These are phyloP conservation scores for Arxiozyma slooffiae DNA, from an alignment of 1,139 yeast species.

Conservation along the genomic window DNA sequence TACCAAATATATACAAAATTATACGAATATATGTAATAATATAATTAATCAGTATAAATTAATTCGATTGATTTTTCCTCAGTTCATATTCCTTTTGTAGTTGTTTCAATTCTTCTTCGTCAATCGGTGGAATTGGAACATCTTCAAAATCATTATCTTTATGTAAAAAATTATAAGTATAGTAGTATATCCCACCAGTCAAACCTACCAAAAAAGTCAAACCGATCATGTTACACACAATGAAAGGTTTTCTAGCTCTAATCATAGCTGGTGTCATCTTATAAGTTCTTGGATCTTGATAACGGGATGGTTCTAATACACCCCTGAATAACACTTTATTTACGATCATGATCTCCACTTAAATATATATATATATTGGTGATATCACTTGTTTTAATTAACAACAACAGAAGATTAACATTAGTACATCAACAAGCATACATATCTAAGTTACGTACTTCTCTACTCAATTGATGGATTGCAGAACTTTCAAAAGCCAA, in stretches of 20 bases:
- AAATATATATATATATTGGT: background rate
- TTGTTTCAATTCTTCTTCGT: slow-evolving; percentile 63
- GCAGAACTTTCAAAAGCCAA: no score
- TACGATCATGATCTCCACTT: background rate
- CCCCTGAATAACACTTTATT: background rate
- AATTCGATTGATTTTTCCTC: slow-evolving; percentile 27
- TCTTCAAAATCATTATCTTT: slow-evolving; percentile 73
- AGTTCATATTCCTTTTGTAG: slow-evolving; percentile 53
- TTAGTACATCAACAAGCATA: no score
- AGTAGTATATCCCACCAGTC: slow-evolving; percentile 60
- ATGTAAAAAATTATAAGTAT: slow-evolving; percentile 62
- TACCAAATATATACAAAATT: no score
- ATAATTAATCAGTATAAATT: background rate
- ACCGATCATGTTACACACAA: slow-evolving; percentile 61
- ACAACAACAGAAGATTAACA: no score
- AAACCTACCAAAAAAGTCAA: slow-evolving; percentile 50
- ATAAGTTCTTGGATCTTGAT: slow-evolving; percentile 68
- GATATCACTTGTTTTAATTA: no score
- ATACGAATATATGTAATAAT: background rate
- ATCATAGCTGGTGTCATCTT: slow-evolving; percentile 91
- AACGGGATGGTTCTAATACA: slow-evolving; percentile 33
- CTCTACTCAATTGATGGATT: no score
- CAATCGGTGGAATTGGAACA: slow-evolving; percentile 87
- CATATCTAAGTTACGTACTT: no score
- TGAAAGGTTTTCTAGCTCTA: slow-evolving; percentile 79